phyloP scores from a whole-genome alignment of 2,329 filamentous ascomycete genomes.

The Microascus cirrosus region DNA sequence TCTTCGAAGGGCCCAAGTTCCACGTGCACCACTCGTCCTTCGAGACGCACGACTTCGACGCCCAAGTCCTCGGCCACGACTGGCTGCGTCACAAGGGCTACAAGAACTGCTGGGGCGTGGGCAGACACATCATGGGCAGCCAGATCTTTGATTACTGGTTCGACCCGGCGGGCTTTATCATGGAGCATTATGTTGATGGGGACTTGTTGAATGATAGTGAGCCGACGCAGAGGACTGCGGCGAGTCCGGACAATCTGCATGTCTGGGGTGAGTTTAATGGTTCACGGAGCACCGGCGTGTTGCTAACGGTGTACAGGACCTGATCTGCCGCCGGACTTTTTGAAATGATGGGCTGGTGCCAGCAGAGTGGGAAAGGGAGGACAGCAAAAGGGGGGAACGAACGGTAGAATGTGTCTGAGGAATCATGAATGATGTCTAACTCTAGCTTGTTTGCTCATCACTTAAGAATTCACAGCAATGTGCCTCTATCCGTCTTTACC shows the following conservation, averaged over 20 bases:
- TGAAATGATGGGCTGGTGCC: slow-evolving; percentile 4
- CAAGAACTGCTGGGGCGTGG: slow-evolving; percentile 58
- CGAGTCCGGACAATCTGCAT: slow-evolving; percentile 28
- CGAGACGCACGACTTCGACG: slow-evolving; percentile 62
- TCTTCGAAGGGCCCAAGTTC: slow-evolving; percentile 30
- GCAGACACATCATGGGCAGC: slow-evolving; percentile 56
- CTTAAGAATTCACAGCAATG: too few species aligned
- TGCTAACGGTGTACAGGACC: slow-evolving; percentile 5
- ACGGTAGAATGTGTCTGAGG: neutral
- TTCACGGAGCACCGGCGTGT: neutral
- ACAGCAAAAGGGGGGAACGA: neutral
- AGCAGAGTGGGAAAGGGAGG: neutral
- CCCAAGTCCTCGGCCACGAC: slow-evolving; percentile 58
- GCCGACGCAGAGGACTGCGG: slow-evolving; percentile 27
- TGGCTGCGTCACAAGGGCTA: slow-evolving; percentile 55
- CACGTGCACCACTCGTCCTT: slow-evolving; percentile 60
- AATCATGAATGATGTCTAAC: too few species aligned
- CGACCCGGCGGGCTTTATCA: slow-evolving; percentile 50
- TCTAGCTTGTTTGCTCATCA: too few species aligned
- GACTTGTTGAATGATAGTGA: slow-evolving; percentile 49
- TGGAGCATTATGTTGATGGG: slow-evolving; percentile 62
- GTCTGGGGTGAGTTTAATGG: slow-evolving; percentile 27
- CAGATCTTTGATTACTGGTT: slow-evolving; percentile 49
- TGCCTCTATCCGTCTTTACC: too few species aligned
- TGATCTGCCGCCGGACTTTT: slow-evolving; percentile 9